These are phyloP conservation scores for Blastobotrys raffinosifermentans DNA, from an alignment of 1,139 yeast genomes.

Conservation along the genomic window DNA sequence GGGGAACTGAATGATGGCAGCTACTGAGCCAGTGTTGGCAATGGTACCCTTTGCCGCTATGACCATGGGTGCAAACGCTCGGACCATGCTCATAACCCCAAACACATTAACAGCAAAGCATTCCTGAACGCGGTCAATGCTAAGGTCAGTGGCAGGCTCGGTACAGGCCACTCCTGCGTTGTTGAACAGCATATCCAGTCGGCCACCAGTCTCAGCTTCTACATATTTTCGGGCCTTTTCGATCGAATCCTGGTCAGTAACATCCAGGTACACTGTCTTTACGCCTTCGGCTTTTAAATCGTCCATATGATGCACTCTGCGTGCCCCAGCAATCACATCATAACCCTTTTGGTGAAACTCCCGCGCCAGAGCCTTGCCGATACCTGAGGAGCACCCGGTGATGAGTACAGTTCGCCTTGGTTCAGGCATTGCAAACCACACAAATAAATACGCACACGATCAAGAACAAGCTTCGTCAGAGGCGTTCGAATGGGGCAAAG, in stretches of 20 bases:
- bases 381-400: constrained; percentile 82
- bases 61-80: constrained; percentile 52
- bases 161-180: constrained; percentile 67
- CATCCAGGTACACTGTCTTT: constrained; percentile 43
- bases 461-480: not conserved
- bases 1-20: constrained; percentile 65
- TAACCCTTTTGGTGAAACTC: constrained; percentile 56
- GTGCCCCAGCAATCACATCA: constrained; percentile 66
- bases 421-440: not conserved
- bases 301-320: constrained; percentile 60
- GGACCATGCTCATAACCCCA: constrained; percentile 59
- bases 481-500: not conserved
- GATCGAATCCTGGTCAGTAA: constrained; percentile 49
- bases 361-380: constrained; percentile 61
- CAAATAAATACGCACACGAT: not conserved
- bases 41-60: constrained; percentile 66
- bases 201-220: constrained; percentile 38
- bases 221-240: constrained; percentile 40
- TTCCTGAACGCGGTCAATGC: constrained; percentile 48
- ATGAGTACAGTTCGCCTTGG: constrained; percentile 42
- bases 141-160: constrained; percentile 62
- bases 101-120: constrained; percentile 65
- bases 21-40: constrained; percentile 69
- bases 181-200: constrained; percentile 56
- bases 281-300: constrained; percentile 40